Base-by-base conservation (phyloP, 2,329 filamentous ascomycete genomes). In the Magnaporthales sp. region DNA sequence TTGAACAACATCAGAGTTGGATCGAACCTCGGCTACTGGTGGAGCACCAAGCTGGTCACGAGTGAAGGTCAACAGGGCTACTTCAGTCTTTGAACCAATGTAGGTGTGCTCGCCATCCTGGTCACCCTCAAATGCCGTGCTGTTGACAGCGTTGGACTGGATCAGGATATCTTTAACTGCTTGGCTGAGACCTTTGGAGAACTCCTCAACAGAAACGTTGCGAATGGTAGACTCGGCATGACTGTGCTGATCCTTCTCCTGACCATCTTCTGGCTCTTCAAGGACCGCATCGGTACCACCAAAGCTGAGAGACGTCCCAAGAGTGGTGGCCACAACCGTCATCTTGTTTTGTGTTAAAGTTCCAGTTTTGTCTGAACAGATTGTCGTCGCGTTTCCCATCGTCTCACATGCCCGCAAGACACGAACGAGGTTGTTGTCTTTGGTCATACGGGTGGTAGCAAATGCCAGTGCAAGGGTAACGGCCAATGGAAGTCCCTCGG, bases 1-100 rank as follows among this genome's bases (percentile, higher is more conserved):
- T 30, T 83, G 78, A 2, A 80, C 75, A 0, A 83, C 74, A 2
- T 81, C 76, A 13, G 75, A 77, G 64, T 82, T 82, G 6, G 80
- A 78, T 62, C 90, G 86, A 72, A 90, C 84, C 71, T 89, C 84
- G 61, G 80, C 81, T 19, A 92, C 81, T 4, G 85, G 82, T 2
- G 86, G 84, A 85, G 92, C 89, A 19, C 83, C 88, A 24, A 60
- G 92, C 80, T 72, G 89, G 81, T 88, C 85, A 63, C 83, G 84
- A 15, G 89, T 89, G 71, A 91, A 85, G 29, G 87, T 84, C n/a
- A 93, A 82, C 67, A 92, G 77, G 2, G 90, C 89, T 4, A 89
- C 90, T 74, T 92, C 90, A 0, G 90, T 92, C 80, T 92, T 92
- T 72, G 89, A 91, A 62, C 90, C 90, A 70, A 92, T 88, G 68